These are phyloP conservation scores for Scheffersomyces ergatensis DNA, from an alignment of 805 yeast genomes.

Conservation along the genomic window DNA sequence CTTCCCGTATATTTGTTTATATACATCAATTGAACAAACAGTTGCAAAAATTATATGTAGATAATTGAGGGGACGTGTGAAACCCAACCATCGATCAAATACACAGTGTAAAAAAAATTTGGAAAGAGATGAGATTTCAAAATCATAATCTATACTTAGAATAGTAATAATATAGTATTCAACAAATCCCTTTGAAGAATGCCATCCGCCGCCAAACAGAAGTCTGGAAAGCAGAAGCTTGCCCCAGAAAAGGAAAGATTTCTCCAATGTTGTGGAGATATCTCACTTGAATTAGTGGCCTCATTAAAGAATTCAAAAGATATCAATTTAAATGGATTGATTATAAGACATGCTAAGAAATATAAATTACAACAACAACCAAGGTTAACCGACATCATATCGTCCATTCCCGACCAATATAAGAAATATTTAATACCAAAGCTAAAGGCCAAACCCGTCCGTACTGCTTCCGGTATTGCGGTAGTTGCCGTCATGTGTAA, in stretches of 20 bases:
- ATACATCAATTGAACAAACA: too few relatives aligned
- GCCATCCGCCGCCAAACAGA: constrained; percentile 28
- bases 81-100: too few relatives aligned
- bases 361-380: constrained; percentile 92
- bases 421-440: constrained; percentile 89
- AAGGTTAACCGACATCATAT: constrained; percentile 88
- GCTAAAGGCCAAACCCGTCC: constrained; percentile 95
- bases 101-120: not conserved
- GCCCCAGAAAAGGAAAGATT: constrained; percentile 94
- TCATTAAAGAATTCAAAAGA: constrained; percentile 73
- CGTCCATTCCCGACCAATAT: constrained; percentile 94
- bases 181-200: too few relatives aligned
- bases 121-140: not conserved
- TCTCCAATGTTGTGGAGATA: constrained; percentile 88
- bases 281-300: constrained; percentile 79
- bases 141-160: too few relatives aligned
- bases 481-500: constrained; percentile 99
- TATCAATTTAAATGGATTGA: constrained; percentile 86
- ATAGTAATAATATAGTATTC: too few relatives aligned
- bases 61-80: too few relatives aligned
- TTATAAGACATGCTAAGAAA: constrained; percentile 81
- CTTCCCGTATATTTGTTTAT: too few relatives aligned
- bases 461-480: constrained; percentile 98
- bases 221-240: constrained; percentile 53
- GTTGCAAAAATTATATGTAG: too few relatives aligned